Evolutionary conservation across 495 filamentous ascomycete genomes (phyloP).

Genomic region (Immersiella caudata): DNA sequence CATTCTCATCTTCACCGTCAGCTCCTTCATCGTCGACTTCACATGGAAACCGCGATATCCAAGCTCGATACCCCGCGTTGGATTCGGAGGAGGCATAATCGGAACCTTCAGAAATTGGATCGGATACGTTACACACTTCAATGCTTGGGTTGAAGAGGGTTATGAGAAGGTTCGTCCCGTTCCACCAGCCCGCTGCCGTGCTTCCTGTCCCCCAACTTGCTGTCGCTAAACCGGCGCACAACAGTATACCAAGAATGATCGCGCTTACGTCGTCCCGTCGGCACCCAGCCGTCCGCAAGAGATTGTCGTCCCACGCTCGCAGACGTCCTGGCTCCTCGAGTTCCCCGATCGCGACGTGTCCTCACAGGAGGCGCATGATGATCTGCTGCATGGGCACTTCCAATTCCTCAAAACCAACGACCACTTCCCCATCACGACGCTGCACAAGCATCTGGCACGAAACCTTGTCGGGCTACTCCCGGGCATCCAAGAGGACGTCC

Average conservation of each 20-base stretch:
- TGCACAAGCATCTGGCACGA: slow-evolving; percentile 43
- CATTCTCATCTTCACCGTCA: slow-evolving; percentile 32
- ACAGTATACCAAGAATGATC: slow-evolving; percentile 39
- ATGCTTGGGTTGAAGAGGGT: slow-evolving; percentile 38
- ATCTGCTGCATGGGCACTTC: slow-evolving; percentile 36
- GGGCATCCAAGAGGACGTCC: slow-evolving; percentile 37
- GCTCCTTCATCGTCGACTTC: slow-evolving; percentile 40
- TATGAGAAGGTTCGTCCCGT: slow-evolving; percentile 35
- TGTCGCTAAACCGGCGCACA: slow-evolving; percentile 5
- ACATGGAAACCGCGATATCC: slow-evolving; percentile 37
- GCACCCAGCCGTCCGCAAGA: slow-evolving; percentile 37
- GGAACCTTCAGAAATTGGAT: slow-evolving; percentile 39
- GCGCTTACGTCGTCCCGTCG: slow-evolving; percentile 37
- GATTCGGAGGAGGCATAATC: slow-evolving; percentile 32
- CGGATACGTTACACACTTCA: slow-evolving; percentile 33
- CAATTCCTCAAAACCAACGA: slow-evolving; percentile 39
- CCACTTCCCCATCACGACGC: slow-evolving; percentile 35
- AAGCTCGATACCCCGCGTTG: slow-evolving; percentile 38
- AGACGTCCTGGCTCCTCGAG: slow-evolving; percentile 43
- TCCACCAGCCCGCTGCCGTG: not conserved
- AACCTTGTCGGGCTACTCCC: slow-evolving; percentile 39
- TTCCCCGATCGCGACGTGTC: slow-evolving; percentile 39
- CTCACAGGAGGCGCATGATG: slow-evolving; percentile 35
- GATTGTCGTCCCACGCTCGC: slow-evolving; percentile 40
- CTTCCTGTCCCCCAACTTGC: not conserved